Base-by-base conservation (phyloP, 2,329 filamentous ascomycete genomes). In the Alternaria conjuncta region DNA sequence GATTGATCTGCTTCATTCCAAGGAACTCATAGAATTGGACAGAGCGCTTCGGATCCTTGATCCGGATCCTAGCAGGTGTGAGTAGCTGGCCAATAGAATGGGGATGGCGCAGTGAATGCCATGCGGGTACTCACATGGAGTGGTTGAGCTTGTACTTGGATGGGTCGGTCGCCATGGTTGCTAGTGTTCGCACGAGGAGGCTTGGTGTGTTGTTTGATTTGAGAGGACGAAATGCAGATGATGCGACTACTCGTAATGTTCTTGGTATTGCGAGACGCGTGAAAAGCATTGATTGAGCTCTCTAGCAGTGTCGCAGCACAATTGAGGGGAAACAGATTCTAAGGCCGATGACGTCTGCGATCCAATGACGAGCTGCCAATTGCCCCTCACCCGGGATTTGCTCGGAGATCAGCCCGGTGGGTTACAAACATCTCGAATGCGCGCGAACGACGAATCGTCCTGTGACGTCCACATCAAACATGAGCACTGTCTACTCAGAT, bases 21-120 rank as follows among this genome's bases (percentile, higher is more conserved):
- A 99, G 87, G 80, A 93, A 92, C 78, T 97, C 90, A 82, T 98
- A 99, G 82, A 97, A 99, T 71, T 95, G 92, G 81, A 98, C 89
- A 87, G 78, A 77, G 41, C 86, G 88, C 82, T 94, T 90, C 11
- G 95, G 95, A 83, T 99, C 94, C 82, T 98, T 98, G 78, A 98
- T 92, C 80, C 95, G 91, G 79, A 97, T 69, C 66, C 66, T 72
- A 50, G 11, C 49, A 50, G 21, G 3, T 28, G 21, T 74, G 25
- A 71, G 64, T 3, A 5, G 44, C 26, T 41, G 44, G 43, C 64
- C 63, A 68, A 58, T 66, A 26, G 20, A 15, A 20, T 5, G 36
- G 30, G 11, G n/a, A 18, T 51, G 47, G 12, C 20, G 36, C 51
- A 55, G 23, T 23, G 43, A 61, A 44, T 56, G 60, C 51, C 58